phyloP scores from a whole-genome alignment of 1,284 basidiomycete species.

The Coniferiporia weirii region DNA sequence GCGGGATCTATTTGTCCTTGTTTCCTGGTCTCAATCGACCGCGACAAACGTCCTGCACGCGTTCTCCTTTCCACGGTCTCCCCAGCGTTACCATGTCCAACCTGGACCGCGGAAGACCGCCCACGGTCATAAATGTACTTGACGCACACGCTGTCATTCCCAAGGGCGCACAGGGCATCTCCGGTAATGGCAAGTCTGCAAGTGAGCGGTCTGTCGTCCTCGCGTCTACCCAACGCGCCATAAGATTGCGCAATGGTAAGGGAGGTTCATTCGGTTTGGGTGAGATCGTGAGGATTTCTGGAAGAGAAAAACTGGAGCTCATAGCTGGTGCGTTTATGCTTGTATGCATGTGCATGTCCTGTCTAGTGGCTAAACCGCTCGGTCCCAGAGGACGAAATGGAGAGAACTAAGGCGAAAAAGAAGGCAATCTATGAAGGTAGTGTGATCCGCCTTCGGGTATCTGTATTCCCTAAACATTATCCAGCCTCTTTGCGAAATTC shows the following conservation, averaged over 20 bases:
- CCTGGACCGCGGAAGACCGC: background rate
- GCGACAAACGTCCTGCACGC: too few relatives aligned
- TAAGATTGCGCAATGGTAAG: constrained; percentile 69
- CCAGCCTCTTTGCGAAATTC: constrained; percentile 23
- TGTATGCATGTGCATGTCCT: background rate
- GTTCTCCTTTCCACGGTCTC: background rate
- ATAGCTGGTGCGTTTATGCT: constrained; percentile 50
- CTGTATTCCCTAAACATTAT: background rate
- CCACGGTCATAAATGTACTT: background rate
- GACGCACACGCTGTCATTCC: background rate
- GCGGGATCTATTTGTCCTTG: too few relatives aligned
- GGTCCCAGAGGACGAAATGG: constrained; percentile 58
- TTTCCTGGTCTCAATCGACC: too few relatives aligned
- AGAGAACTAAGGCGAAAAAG: constrained; percentile 38
- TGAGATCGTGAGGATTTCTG: constrained; percentile 60
- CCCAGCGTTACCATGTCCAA: background rate
- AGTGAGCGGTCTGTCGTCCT: constrained; percentile 3
- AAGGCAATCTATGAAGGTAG: constrained; percentile 16
- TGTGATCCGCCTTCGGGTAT: background rate
- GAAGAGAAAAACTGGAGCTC: constrained; percentile 72
- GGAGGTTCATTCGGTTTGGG: constrained; percentile 64
- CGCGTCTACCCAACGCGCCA: constrained; percentile 51
- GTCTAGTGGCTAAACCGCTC: constrained; percentile 6
- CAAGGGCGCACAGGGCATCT: constrained; percentile 8
- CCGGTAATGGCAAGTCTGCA: constrained; percentile 1